A percentile compares a stretch with the other conserved stretches of the same genome.
Evolutionary conservation across 495 filamentous ascomycete species (phyloP).

Genomic region (Corynascus novoguineensis): DNA sequence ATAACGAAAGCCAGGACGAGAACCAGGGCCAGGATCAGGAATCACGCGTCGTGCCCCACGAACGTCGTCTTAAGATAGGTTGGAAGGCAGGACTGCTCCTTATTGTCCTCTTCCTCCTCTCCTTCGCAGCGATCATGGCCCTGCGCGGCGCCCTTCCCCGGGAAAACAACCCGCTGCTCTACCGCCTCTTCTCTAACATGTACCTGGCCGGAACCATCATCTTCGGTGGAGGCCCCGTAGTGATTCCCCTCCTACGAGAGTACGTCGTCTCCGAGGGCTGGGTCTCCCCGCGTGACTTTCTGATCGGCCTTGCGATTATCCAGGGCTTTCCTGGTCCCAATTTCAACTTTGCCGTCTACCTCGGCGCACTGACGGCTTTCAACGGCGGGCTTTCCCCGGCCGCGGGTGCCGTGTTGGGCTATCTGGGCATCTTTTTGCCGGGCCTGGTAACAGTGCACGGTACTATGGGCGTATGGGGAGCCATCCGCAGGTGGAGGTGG

Average conservation of each 20-base stretch:
- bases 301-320: slow-evolving; percentile 75
- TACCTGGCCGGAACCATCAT: slow-evolving; percentile 84
- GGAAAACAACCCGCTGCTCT: slow-evolving; percentile 40
- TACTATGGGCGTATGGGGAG: slow-evolving; percentile 64
- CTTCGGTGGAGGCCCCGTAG: slow-evolving; percentile 80
- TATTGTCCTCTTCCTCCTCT: slow-evolving; percentile 49
- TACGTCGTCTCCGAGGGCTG: slow-evolving; percentile 75
- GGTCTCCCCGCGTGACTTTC: slow-evolving; percentile 73
- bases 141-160: slow-evolving; percentile 44
- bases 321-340: slow-evolving; percentile 82
- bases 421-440: slow-evolving; percentile 65
- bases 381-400: slow-evolving; percentile 28
- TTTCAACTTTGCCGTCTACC: slow-evolving; percentile 81
- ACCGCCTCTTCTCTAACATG: slow-evolving; percentile 70
- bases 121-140: slow-evolving; percentile 58
- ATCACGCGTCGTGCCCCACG: not conserved
- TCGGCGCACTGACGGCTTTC: slow-evolving; percentile 57
- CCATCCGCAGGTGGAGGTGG: slow-evolving; percentile 47
- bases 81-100: slow-evolving; percentile 46
- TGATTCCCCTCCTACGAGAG: slow-evolving; percentile 71
- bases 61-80: slow-evolving; percentile 28
- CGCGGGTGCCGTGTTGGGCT: slow-evolving; percentile 52
- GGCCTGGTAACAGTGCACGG: slow-evolving; percentile 62
- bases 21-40: not conserved
- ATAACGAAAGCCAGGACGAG: not conserved